Evolutionary conservation across 2,329 filamentous ascomycete species (phyloP), one percentile per base, ranked within the genome.

Genomic region (Cercospora sp.): DNA sequence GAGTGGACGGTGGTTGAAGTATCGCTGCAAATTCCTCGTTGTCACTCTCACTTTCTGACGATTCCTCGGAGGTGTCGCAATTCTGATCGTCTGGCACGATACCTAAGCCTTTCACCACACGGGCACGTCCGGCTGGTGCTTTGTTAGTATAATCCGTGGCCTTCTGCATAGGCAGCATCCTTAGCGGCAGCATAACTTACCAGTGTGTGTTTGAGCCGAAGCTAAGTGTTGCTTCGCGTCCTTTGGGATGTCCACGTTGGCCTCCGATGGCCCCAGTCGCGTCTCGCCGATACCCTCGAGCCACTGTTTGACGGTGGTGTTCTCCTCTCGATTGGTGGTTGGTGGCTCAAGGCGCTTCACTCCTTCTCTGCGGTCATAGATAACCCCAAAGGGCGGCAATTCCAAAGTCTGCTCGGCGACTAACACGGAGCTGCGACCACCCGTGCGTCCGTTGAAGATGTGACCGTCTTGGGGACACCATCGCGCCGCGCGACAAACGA

Each of bases 391-490:
- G 4, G 57, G 60, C 0, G 71, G 67, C 51, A 69, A 23, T 26
- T 69, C 55, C 16, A 71, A 51, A n/a, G 66, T 55, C 31, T 40
- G 20, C 63, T 57, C 10, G 18, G 68, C n/a, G 5, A 31, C 59
- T 12, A 12, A 26, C 6, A 63, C 59, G 2, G 23, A 42, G 33
- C 65, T 53, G 26, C 65, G 61, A 6, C 13, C 45, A 12, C 70
- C 74, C 2, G 71, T 63, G 7, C 70, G 65, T 48, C 73, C 74
- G 53, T 76, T 75, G 72, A 77, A 75, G 1, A 73, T 64, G 55
- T 72, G 65, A 12, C 67, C 63, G 26, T 65, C 60, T 26, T 23
- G 60, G 5, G 16, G 13, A 13, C 60, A 65, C 63, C 63, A 70
- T 9, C 70, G 66, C 3, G 72, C 71, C 7, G 68, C 69, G 12